Evolutionary conservation across 73 alveolate species (phyloP).

Genomic region (Strombidium stylifer): DNA sequence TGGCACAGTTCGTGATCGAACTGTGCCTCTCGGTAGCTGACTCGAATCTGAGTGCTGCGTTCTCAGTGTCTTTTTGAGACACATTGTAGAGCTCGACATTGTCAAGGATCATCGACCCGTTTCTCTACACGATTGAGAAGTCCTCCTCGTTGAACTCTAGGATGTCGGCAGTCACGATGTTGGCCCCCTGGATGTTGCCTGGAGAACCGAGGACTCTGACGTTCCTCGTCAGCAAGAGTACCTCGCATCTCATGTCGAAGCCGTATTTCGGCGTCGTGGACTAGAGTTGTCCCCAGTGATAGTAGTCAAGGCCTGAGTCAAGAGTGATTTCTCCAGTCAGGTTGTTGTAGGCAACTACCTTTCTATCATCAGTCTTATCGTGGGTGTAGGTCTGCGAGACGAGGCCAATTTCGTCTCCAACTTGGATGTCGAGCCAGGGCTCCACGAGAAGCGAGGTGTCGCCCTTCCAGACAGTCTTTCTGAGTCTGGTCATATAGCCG

Average conservation of each 20-base stretch:
- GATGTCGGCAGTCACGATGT: constrained; percentile 41
- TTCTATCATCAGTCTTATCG: not conserved
- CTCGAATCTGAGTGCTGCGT: constrained; percentile 28
- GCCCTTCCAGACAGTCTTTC: not conserved
- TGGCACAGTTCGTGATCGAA: constrained; percentile 6
- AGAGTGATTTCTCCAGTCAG: not conserved
- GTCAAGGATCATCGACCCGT: constrained; percentile 1
- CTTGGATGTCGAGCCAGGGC: constrained; percentile 9
- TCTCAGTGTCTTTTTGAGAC: constrained; percentile 21
- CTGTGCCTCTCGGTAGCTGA: not conserved
- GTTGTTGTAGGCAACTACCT: not conserved
- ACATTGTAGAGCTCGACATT: constrained; percentile 18
- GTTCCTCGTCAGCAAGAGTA: constrained; percentile 33
- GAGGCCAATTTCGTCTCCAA: constrained; percentile 37
- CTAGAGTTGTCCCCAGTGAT: constrained; percentile 11
- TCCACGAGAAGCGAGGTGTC: not conserved
- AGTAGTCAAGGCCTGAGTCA: not conserved
- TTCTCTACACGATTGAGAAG: not conserved
- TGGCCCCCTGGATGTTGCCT: constrained; percentile 35
- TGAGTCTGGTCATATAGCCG: not conserved
- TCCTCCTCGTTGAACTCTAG: constrained; percentile 1
- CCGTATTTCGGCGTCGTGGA: not conserved
- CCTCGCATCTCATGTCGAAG: constrained; percentile 24
- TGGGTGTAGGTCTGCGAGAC: not conserved
- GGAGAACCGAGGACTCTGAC: constrained; percentile 23